Conservation (phyloP, 1,284 basidiomycete genomes). For the Pseudozyma pruni region DNA sequence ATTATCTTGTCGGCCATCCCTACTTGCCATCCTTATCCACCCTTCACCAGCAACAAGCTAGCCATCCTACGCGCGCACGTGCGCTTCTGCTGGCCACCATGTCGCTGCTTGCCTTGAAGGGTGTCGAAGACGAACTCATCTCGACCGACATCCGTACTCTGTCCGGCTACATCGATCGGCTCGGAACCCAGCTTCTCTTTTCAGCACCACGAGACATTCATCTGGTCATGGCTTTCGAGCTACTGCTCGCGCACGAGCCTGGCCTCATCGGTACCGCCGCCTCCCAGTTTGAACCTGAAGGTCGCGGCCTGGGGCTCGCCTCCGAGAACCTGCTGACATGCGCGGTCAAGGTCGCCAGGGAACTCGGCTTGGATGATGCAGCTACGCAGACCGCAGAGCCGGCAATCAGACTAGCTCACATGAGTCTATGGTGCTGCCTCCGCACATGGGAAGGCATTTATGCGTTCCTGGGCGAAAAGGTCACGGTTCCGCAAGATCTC, state of each 20-base stretch:
- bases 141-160: conserved; percentile 16
- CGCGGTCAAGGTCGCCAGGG: conserved; percentile 20
- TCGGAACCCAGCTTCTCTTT: conserved; percentile 23
- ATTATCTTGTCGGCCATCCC: conserved; percentile 26
- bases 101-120: conserved; percentile 13
- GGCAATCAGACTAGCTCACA: neutral
- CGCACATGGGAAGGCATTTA: conserved; percentile 15
- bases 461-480: conserved; percentile 7
- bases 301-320: conserved; percentile 23
- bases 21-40: conserved; percentile 16
- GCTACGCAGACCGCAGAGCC: neutral
- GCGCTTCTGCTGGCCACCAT: conserved; percentile 28
- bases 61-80: conserved; percentile 4
- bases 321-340: conserved; percentile 35
- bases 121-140: conserved; percentile 4
- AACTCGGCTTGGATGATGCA: conserved; percentile 15
- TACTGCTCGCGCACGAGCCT: conserved; percentile 29
- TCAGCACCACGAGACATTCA: conserved; percentile 22
- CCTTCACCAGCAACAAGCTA: conserved; percentile 8
- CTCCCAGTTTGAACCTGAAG: conserved; percentile 16
- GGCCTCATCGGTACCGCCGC: conserved; percentile 27
- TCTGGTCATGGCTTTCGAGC: conserved; percentile 31
- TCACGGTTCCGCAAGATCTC: conserved; percentile 5
- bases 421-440: conserved; percentile 29
- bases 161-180: conserved; percentile 18